A percentile compares a stretch with the other conserved stretches of the same genome.
Evolutionary conservation across 2,329 filamentous ascomycete species (phyloP).

Genomic region (Coniochaeta pulveracea): DNA sequence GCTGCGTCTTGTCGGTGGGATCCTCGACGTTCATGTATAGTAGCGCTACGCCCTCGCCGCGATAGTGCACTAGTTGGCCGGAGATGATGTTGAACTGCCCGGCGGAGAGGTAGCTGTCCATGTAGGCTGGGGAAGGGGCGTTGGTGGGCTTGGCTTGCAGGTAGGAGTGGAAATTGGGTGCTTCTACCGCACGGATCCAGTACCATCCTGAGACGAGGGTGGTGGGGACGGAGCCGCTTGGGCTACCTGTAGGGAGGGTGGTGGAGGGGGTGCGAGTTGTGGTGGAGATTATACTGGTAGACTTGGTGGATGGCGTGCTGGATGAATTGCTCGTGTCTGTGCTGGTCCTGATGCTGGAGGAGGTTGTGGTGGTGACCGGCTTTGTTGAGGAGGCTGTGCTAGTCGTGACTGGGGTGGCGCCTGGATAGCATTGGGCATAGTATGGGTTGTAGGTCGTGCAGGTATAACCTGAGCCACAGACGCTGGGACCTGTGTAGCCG

Average conservation of each 20-base stretch:
- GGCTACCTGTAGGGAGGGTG: no score
- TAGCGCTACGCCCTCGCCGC: slow-evolving; percentile 17
- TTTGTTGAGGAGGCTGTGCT: not conserved
- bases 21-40: slow-evolving; percentile 32
- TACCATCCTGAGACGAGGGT: slow-evolving; percentile 35
- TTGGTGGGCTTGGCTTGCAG: slow-evolving; percentile 27
- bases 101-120: slow-evolving; percentile 34
- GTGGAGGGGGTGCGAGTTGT: not conserved
- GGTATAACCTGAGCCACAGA: not conserved
- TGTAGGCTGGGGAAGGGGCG: slow-evolving; percentile 29
- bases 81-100: slow-evolving; percentile 41
- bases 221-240: slow-evolving; percentile 10
- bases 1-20: slow-evolving; percentile 27
- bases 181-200: slow-evolving; percentile 42
- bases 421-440: slow-evolving; percentile 1
- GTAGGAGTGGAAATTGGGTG: slow-evolving; percentile 41
- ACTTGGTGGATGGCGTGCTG: not conserved
- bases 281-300: not conserved
- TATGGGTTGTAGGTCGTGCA: not conserved
- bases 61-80: slow-evolving; percentile 38
- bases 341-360: not conserved
- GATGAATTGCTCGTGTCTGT: not conserved
- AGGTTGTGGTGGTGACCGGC: not conserved
- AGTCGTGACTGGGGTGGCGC: not conserved
- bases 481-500: not conserved